These are phyloP conservation scores for Silene conica DNA, from an alignment of 148 eudicot genomes.

Conservation along the genomic window DNA sequence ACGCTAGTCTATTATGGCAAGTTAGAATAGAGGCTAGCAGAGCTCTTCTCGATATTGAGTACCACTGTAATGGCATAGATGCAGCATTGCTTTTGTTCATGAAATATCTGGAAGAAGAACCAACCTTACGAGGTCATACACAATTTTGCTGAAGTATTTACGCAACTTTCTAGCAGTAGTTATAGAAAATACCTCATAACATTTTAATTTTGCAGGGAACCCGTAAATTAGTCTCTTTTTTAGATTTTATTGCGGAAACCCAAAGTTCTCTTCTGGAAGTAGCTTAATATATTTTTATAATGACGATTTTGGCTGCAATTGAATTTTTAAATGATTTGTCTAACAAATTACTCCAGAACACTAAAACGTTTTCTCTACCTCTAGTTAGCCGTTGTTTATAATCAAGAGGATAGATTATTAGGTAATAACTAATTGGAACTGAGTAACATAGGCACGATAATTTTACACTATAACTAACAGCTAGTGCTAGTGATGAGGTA, in stretches of 20 bases:
- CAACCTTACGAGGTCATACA: constrained; percentile 68
- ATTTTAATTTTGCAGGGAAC: neutral
- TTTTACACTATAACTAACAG: neutral
- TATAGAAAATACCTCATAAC: neutral
- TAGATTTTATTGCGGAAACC: neutral
- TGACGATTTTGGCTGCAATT: neutral
- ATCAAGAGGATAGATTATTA: neutral
- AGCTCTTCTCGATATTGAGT: constrained; percentile 88
- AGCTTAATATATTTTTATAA: neutral
- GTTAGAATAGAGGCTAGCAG: constrained; percentile 83
- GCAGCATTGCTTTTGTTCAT: constrained; percentile 70
- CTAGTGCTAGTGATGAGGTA: neutral
- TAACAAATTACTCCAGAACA: constrained; percentile 1
- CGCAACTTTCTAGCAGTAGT: neutral
- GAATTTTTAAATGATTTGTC: neutral
- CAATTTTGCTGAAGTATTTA: constrained; percentile 3
- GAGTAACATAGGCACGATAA: neutral
- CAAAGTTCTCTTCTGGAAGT: neutral
- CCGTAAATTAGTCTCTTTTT: neutral
- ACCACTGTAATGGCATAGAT: constrained; percentile 64
- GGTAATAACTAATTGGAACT: neutral
- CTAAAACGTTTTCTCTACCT: neutral
- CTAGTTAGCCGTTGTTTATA: neutral
- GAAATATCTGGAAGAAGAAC: constrained; percentile 63
- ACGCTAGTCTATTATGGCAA: constrained; percentile 56